phyloP scores from a whole-genome alignment of 352 stramenopile genomes.

The Achlya hypogyna region DNA sequence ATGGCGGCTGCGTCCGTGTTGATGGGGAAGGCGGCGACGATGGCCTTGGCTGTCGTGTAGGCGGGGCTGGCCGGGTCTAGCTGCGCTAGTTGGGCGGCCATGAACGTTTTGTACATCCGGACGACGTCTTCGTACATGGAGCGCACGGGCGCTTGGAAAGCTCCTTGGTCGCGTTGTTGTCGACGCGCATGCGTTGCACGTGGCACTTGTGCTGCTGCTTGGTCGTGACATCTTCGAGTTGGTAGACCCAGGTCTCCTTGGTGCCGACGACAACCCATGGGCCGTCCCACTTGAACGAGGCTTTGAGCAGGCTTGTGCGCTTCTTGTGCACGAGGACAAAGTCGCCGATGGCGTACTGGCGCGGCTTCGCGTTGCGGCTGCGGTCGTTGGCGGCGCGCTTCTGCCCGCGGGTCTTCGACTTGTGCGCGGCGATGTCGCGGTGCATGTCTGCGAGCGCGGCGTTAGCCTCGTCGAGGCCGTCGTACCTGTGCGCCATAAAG shows the following conservation, averaged over 20 bases:
- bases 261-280: not conserved
- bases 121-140: not conserved
- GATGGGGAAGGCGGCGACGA: not conserved
- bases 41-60: not conserved
- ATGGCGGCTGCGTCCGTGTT: not conserved
- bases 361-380: not conserved
- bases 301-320: not conserved
- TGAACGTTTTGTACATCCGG: not conserved
- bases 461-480: not conserved
- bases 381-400: not conserved
- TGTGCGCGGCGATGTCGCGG: not conserved
- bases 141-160: not conserved
- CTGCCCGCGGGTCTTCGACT: not conserved
- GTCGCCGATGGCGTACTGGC: not conserved
- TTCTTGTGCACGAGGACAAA: not conserved
- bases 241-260: not conserved
- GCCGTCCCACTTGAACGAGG: not conserved
- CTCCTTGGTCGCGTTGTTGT: not conserved
- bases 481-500: not conserved
- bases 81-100: not conserved
- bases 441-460: not conserved
- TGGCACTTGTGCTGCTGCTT: not conserved
- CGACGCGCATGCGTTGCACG: not conserved
- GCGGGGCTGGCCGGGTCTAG: not conserved
- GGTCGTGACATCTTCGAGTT: not conserved